Conservation (phyloP, 2,329 filamentous ascomycete species). For the Penicillium hordei region DNA sequence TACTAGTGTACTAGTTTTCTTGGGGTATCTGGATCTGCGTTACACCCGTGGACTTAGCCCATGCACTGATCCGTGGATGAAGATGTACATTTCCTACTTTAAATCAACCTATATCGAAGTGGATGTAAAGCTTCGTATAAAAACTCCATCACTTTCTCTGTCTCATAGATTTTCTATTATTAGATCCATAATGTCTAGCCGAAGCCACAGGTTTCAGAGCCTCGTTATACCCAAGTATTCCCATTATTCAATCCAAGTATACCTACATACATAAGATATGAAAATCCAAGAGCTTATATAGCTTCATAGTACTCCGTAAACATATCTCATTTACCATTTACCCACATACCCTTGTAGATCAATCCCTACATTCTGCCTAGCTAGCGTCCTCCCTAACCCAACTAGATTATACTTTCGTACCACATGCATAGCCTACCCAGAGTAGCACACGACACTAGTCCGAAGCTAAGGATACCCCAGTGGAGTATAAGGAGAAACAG, state of each 20-base stretch:
- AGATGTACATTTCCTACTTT: neutral
- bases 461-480: neutral
- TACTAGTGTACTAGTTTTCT: constrained; percentile 15
- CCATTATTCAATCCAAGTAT: neutral
- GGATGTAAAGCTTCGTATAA: neutral
- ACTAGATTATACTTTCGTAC: neutral
- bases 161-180: neutral
- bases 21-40: constrained; percentile 9
- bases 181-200: neutral
- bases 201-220: neutral
- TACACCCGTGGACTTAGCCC: neutral
- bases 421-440: neutral
- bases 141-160: neutral
- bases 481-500: neutral
- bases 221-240: neutral
- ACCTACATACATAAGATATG: neutral
- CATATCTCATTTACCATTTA: neutral
- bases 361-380: neutral
- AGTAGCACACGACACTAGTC: constrained; percentile 3
- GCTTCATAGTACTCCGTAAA: neutral
- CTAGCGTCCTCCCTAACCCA: neutral
- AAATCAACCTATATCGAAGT: neutral
- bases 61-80: constrained; percentile 13
- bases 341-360: neutral
- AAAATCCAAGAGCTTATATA: neutral